Conservation (phyloP, 75 land plant species). For the Pinus albicaulis region DNA sequence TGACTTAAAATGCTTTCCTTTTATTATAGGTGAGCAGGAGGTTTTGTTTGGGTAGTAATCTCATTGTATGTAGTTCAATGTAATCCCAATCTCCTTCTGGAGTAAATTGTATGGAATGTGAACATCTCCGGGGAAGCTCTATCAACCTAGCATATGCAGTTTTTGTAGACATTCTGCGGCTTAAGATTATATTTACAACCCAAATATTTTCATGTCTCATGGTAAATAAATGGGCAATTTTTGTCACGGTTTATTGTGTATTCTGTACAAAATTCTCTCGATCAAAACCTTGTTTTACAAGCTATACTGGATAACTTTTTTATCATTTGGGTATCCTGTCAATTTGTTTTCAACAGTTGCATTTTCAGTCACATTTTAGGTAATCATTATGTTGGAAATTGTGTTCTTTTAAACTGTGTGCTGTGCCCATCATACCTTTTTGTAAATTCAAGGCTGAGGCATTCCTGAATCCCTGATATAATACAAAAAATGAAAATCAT, state of each 20-base stretch:
- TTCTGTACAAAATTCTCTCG: not conserved
- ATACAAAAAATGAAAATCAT: no score
- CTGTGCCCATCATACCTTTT: not conserved
- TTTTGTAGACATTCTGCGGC: not conserved
- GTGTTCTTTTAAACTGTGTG: not conserved
- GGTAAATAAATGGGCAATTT: slow-evolving; percentile 6
- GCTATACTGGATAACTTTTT: not conserved
- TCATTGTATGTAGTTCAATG: not conserved
- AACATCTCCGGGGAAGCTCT: not conserved
- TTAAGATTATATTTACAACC: not conserved
- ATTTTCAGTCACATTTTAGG: not conserved
- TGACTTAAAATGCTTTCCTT: not conserved
- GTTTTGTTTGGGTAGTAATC: slow-evolving; percentile 6
- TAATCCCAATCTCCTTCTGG: not conserved
- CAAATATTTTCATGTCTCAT: not conserved
- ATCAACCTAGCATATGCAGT: not conserved
- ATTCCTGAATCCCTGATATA: no score
- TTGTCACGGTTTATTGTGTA: slow-evolving; percentile 5
- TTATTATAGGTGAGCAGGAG: not conserved
- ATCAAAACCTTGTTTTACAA: slow-evolving; percentile 1
- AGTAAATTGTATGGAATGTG: not conserved
- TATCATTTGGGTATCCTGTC: not conserved
- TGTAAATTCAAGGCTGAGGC: not conserved
- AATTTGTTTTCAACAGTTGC: not conserved
- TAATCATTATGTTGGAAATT: not conserved